Base-by-base conservation (phyloP, 2,329 filamentous ascomycete species). In the Xylaria sp. region DNA sequence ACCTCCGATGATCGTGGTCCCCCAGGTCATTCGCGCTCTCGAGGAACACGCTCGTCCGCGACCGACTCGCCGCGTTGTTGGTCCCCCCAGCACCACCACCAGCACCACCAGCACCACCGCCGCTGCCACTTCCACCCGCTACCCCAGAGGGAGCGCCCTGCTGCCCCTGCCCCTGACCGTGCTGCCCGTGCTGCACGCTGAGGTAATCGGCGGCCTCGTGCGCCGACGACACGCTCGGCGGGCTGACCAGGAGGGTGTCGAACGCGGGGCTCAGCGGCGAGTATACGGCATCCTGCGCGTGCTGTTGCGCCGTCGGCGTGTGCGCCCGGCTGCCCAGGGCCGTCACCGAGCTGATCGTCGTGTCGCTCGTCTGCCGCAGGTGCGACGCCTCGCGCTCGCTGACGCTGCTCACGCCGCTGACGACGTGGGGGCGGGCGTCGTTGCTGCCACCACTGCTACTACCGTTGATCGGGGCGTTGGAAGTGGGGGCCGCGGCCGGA, bases 321-420 rank as follows among this genome's bases (percentile, higher is more conserved):
- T 21, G 34, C 19, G n/a, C 48, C 38, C 16, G 49, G 39, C 21
- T 43, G 17, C 38, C n/a, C 42, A 1, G 41, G 20, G 13, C 37
- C 16, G 13, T 50, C 22, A 21, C 29, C 37, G 19, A 39, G 52
- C 69, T 73, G 20, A 76, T 71, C 2, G 73, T 76, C 1, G 67
- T 66, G 54, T 75, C 73, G 64, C 75, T 78, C 41, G 74, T 67
- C 38, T 77, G 71, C 1, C 76, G 70, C 48, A 77, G 59, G 51
- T 78, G 76, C 9, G 68, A 54, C 11, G 69, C 60, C 19, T 77
- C 73, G 8, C 70, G 66, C 37, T 76, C 74, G 61, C 72, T 77
- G 22, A 78, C 57, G 24, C 69, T 69, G 16, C 75, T 78, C 16
- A 78, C 63, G 47, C 70, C 73, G n/a, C 74, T 77, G 34, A 68